Base-by-base conservation (phyloP, 805 yeast genomes). In the Kodamaea lidongshanica region DNA sequence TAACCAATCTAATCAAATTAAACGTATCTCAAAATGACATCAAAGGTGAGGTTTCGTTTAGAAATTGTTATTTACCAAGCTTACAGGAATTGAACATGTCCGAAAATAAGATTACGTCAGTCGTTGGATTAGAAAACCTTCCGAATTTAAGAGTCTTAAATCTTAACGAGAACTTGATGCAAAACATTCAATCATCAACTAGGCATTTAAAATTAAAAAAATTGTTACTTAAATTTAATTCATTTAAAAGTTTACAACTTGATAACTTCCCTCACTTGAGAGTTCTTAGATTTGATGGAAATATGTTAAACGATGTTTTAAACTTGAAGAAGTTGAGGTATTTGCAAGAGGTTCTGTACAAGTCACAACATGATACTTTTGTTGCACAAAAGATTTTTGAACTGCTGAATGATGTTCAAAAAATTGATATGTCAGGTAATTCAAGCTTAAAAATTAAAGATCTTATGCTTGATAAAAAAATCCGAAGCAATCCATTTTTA, bases 271-370 rank as follows among this genome's bases (percentile, higher is more conserved):
- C 71, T 1, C 47, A 38, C 18, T 53, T 73, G 37, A 52, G 72
- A 27, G 61, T 58, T 4, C 45, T 73, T 21, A 52, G 70, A 23
- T 42, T 69, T 10, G 77, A 72, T 41, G 67, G 73, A 4, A 69
- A 68, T 35, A 36, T 44, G 5, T 37, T 68, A 9, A 35, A 35
- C 5, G 25, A 37, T 1, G 16, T 58, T 3, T 30, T 39, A 1
- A 56, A 60, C 8, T 37, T 66, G 11, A 44, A 44, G 10, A 50
- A 42, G 7, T 46, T 61, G 27, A 54, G 41, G 16, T 40, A 49
- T 28, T 40, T 71, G 17, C 67, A 64, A 20, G 73, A 69, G 33
- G 32, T 72, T 0, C 61, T 72, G 4, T 52, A 58, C 14, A 68
- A 67, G 40, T 59, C 61, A 15, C 66, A 60, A 23, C 34, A 34